Conservation (phyloP, 176 grass and related monocot genomes). For the Elymus sibiricus region DNA sequence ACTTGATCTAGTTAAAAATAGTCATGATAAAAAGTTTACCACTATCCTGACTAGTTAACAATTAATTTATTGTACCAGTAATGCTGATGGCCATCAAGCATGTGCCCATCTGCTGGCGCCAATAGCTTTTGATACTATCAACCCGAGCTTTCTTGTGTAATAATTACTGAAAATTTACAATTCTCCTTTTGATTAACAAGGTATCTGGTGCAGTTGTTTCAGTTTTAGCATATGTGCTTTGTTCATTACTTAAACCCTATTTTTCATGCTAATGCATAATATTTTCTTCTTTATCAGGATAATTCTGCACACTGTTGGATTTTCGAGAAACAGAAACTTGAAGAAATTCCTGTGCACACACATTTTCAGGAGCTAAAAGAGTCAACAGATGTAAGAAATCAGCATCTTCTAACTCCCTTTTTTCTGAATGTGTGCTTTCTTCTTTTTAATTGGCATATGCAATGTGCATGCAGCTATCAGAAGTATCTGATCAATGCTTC, state of each 20-base stretch:
- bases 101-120: background rate
- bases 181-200: background rate
- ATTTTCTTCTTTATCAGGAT: slow-evolving; percentile 50
- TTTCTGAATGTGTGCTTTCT: slow-evolving; percentile 14
- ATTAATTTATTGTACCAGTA: background rate
- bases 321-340: slow-evolving; percentile 40
- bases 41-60: background rate
- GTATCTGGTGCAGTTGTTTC: background rate
- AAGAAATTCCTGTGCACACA: slow-evolving; percentile 57
- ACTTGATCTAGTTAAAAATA: background rate
- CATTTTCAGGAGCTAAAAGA: slow-evolving; percentile 46
- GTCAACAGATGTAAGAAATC: slow-evolving; percentile 49
- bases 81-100: background rate
- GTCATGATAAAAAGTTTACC: background rate
- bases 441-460: slow-evolving; percentile 33
- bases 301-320: slow-evolving; percentile 83
- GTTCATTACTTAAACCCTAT: slow-evolving; percentile 2
- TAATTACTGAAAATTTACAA: slow-evolving; percentile 5
- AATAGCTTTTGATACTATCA: background rate
- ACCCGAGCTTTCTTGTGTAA: background rate
- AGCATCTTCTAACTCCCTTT: background rate
- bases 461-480: slow-evolving; percentile 61
- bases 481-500: slow-evolving; percentile 73
- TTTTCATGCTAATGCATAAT: slow-evolving; percentile 7
- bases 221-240: background rate